Evolutionary conservation across 1,284 basidiomycete genomes (phyloP), one percentile per base, ranked within the genome.

Genomic region (Trametes polyzona): DNA sequence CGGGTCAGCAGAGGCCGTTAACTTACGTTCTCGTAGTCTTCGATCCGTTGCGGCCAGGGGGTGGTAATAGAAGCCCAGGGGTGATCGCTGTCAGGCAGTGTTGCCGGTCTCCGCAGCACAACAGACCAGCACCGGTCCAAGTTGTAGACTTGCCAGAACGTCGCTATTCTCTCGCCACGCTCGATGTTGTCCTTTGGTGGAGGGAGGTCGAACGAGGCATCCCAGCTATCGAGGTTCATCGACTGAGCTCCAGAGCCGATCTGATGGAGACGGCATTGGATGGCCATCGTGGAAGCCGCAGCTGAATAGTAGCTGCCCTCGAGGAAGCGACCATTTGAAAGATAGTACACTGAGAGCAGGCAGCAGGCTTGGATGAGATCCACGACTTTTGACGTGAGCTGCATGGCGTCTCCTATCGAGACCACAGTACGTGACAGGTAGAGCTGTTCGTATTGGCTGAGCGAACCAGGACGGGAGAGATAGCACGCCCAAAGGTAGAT

Each of bases 401-500:
- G 79, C 47, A 88, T 76, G 24, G 83, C 86, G 37, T 87, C 84
- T 36, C 76, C 79, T 54, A 88, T 76, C 0, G 80, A 78, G 24
- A 86, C 79, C 21, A 88, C 80, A 6, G 87, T 75, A 46, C 81
- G 79, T 5, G 73, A 74, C 52, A 91, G 81, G 66, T 88, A 91
- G 53, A 84, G 79, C 16, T 82, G 78, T 71, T 92, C 88, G 65
- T 90, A 84, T 51, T 84, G 82, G 64, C 80, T 82, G 12, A 90
- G 75, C 3, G 83, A 80, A 33, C 83, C 84, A 10, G 87, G 84
- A 23, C 88, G 79, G 16, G 88, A 90, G 41, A 91, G 79, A 68
- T 87, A 89, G 69, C 88, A 90, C 1, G 88, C 87, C 86, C 89
- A 90, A 4, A 92, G 80, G 69, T 84, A 92, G 65, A 92, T 87